Base-by-base conservation (phyloP, 2,329 filamentous ascomycete genomes). In the Diaporthe sp. region DNA sequence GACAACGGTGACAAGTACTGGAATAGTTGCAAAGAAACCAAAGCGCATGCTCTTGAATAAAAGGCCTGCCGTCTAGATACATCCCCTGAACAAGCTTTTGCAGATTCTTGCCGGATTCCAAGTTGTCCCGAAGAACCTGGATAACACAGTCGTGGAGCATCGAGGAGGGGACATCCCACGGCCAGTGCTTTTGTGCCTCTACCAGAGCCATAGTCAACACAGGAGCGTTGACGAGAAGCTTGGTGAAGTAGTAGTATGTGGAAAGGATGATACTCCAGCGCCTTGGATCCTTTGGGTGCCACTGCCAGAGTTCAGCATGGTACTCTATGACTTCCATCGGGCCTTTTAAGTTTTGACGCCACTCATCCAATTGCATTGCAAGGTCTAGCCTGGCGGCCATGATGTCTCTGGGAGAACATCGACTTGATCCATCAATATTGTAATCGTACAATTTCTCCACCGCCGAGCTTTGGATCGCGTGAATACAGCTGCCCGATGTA, bases 11-110 rank as follows among this genome's bases (percentile, higher is more conserved):
- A 22, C 3, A 50, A 42, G 5, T 25, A 66, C 61, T 66, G n/a
- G 44, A 50, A 51, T 66, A 66, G 30, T 66, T 66, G 27, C 61
- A 66, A 25, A 66, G 13, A 1, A 66, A 66, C 61, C 61, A 66
- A 8, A 66, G 10, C 5, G 30, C 58, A 3, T 50, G 47, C 4
- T 9, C 17, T 7, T 35, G 2, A 19, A 61, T 27, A 27, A 61
- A 61, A 5, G 7, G 0, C 7, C 35, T 30, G 1, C 58, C 58
- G 6, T 42, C 19, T 39, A 37, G 42, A 19, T 25, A 7, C 19
- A 50, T 25, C 3, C 44, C 27, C 12, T 51, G 44, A 10, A 66
- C 4, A 30, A 50, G 22, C 0, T 8, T 9, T 4, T 66, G 61
- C 25, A 66, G 30, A 17, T 25, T 35, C 22, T 37, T 66, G 30